These are phyloP conservation scores for Aureobasidium sp. DNA, from an alignment of 2,329 filamentous ascomycete species.

Conservation along the genomic window DNA sequence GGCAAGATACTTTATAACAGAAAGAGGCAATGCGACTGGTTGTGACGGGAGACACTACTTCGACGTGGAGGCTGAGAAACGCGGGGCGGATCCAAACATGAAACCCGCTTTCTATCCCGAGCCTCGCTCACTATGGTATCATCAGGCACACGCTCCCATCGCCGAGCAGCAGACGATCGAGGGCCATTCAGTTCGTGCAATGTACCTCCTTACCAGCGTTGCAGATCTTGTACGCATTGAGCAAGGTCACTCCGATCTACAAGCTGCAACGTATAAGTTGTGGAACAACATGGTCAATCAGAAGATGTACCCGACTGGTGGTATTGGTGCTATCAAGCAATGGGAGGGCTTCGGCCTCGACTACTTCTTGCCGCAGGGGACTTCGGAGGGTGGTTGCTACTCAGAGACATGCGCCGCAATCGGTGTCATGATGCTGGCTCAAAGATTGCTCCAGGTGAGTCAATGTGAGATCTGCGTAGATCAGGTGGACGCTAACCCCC, in stretches of 20 bases:
- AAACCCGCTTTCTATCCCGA: slow-evolving; percentile 21
- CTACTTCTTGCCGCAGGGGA: slow-evolving; percentile 54
- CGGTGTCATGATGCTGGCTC: slow-evolving; percentile 54
- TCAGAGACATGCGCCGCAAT: slow-evolving; percentile 56
- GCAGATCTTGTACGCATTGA: slow-evolving; percentile 47
- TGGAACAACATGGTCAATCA: slow-evolving; percentile 56
- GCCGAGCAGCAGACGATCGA: slow-evolving; percentile 48
- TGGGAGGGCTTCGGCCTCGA: slow-evolving; percentile 56
- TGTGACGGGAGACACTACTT: slow-evolving; percentile 48
- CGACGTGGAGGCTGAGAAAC: slow-evolving; percentile 45
- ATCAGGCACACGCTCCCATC: slow-evolving; percentile 52
- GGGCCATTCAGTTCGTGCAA: slow-evolving; percentile 53
- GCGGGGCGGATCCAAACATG: slow-evolving; percentile 39
- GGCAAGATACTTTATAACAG: slow-evolving; percentile 51
- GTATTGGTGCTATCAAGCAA: slow-evolving; percentile 51
- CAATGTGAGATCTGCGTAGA: not conserved
- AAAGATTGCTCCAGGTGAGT: slow-evolving; percentile 43
- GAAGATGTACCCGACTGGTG: slow-evolving; percentile 59
- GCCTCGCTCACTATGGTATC: slow-evolving; percentile 40
- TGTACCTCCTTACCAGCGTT: slow-evolving; percentile 54
- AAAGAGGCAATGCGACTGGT: slow-evolving; percentile 49
- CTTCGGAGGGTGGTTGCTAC: slow-evolving; percentile 52
- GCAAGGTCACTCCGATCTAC: slow-evolving; percentile 22
- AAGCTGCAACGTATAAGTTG: slow-evolving; percentile 39
- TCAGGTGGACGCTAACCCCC: slow-evolving; percentile 14